Percentiles rank a stretch among this genome's conserved stretches.
Evolutionary conservation across 75 land plant species (phyloP).

Genomic region (Cryptomeria japonica): DNA sequence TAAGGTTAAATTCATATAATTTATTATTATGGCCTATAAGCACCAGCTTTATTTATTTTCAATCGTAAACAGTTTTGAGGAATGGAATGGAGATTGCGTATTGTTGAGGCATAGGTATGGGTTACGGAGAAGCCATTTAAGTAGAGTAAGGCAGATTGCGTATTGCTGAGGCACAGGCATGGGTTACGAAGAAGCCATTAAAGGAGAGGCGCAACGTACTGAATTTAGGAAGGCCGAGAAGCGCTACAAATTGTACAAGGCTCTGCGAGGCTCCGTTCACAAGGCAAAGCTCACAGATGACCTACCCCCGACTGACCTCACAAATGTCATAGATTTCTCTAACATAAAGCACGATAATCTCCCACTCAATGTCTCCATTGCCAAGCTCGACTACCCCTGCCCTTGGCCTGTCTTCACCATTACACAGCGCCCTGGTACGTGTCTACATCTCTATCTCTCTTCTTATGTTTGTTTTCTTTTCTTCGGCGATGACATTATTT

Average conservation of each 20-base stretch:
- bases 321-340: constrained; percentile 84
- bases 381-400: constrained; percentile 19
- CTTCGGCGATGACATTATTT: neutral
- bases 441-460: neutral
- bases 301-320: constrained; percentile 64
- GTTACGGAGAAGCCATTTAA: too few species aligned
- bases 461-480: neutral
- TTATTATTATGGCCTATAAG: too few species aligned
- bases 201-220: constrained; percentile 64
- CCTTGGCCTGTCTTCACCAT: constrained; percentile 66
- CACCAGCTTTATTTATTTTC: too few species aligned
- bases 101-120: too few species aligned
- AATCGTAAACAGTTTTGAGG: too few species aligned
- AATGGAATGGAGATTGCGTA: too few species aligned
- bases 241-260: constrained; percentile 93
- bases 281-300: constrained; percentile 31
- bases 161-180: constrained; percentile 5
- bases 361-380: constrained; percentile 29
- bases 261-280: constrained; percentile 18
- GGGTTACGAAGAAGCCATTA: constrained; percentile 52
- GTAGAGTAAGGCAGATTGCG: neutral
- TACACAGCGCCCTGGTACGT: constrained; percentile 75
- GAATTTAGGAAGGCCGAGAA: constrained; percentile 94
- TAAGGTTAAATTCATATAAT: too few species aligned
- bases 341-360: constrained; percentile 22